Base-by-base conservation (phyloP, 441 rosid genomes). In the Geranium incanum region DNA sequence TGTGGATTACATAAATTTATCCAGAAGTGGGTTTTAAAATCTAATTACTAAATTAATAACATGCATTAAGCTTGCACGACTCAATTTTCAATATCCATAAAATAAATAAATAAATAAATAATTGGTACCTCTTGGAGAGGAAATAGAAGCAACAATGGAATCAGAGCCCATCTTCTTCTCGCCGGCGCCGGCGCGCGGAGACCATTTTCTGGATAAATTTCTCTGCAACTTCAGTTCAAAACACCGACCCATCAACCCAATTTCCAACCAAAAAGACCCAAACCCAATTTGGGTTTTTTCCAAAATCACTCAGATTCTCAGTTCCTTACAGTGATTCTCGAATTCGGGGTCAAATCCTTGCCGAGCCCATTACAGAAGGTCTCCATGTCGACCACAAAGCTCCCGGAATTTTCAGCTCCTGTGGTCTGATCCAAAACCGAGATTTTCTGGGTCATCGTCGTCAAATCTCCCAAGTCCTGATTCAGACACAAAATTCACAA, bases 41-140 rank as follows among this genome's bases (percentile, higher is more conserved):
- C 11, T 7, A 45, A 7, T 12, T 7, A 6, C 52, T 45, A 12
- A 12, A 45, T 45, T 45, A 6, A 45, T 45, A 12, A 6, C 11
- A 45, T 45, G 8, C 8, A 7, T 12, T 6, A 68, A 23, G 28
- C 28, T 2, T 21, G 33, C 33, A 28, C 33, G 33, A 28, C 21
- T 28, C n/a, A 5, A 69, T 45, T 16, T 28, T 68, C 7, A 19
- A 41, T 45, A 43, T 36, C 3, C 5, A 36, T 15, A 62, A 13
- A 1, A 69, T 5, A 13, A n/a, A 21, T n/a, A 37, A 50, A 36
- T 15, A 62, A 15, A 5, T 36, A 6, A 57, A 33, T 11, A 0
- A n/a, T 5, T 45, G 16, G 16, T 87, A 93, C 98, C 98, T 91
- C 81, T 84, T 1, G 88, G 92, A 1, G 95, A 87, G 5, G 86